phyloP scores from a whole-genome alignment of 1,139 yeast genomes.

The Trichomonascaceae sp. region DNA sequence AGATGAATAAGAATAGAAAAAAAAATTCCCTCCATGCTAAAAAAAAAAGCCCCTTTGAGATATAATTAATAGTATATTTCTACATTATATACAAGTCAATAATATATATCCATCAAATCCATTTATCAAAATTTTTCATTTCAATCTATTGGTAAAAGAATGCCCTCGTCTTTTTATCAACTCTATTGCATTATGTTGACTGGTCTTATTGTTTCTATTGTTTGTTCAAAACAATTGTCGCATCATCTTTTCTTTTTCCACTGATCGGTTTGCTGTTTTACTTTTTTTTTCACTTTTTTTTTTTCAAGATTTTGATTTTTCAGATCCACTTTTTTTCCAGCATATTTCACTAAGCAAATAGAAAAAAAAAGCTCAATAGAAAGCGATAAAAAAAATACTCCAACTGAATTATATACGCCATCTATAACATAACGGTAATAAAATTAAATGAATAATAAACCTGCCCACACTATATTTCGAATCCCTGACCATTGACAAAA shows the following conservation, averaged over 20 bases:
- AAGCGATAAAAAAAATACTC: too few species aligned
- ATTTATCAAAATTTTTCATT: not conserved
- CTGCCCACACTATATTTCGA: conserved; percentile 52
- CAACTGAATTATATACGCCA: not conserved
- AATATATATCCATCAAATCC: not conserved
- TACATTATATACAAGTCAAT: too few species aligned
- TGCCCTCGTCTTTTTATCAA: not conserved
- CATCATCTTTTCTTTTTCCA: not conserved
- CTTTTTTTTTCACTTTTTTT: not conserved
- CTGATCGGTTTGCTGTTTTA: not conserved
- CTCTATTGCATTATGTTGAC: not conserved
- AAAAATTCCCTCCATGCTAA: not conserved
- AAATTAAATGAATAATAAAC: not conserved
- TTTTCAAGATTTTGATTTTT: not conserved
- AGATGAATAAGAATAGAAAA: not conserved
- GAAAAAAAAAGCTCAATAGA: too few species aligned
- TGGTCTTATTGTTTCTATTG: not conserved
- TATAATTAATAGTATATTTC: not conserved
- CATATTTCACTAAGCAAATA: too few species aligned
- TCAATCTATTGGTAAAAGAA: not conserved
- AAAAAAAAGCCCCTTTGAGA: not conserved
- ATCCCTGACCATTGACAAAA: conserved; percentile 77
- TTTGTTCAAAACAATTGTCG: not conserved
- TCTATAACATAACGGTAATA: not conserved
- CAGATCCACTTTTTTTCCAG: not conserved